These are phyloP conservation scores for Marchantia polymorpha DNA, from an alignment of 225 moss, liverwort and hornwort species.

Conservation along the genomic window DNA sequence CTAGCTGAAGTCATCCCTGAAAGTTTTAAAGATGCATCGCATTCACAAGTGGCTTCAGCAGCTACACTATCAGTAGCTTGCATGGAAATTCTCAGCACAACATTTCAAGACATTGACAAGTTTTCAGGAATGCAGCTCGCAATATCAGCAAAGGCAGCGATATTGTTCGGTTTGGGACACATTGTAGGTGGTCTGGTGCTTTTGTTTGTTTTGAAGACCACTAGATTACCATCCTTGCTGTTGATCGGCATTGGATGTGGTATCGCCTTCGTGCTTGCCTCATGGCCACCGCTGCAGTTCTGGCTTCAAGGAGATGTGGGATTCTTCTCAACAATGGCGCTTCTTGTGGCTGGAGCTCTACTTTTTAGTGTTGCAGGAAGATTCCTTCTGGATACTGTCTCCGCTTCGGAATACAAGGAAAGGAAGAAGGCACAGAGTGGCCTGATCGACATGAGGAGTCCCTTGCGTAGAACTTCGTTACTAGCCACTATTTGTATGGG, in stretches of 20 bases:
- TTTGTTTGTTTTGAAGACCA: constrained; percentile 44
- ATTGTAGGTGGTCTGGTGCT: constrained; percentile 56
- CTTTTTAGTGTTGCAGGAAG: constrained; percentile 33
- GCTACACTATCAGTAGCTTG: constrained; percentile 85
- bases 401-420: constrained; percentile 44
- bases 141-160: constrained; percentile 42
- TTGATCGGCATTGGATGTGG: constrained; percentile 82
- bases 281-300: constrained; percentile 80
- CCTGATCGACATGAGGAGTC: constrained; percentile 39
- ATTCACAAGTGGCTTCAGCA: constrained; percentile 84
- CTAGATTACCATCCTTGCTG: constrained; percentile 52
- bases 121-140: constrained; percentile 43
- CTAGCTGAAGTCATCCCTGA: constrained; percentile 96
- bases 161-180: constrained; percentile 65
- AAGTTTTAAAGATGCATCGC: constrained; percentile 85
- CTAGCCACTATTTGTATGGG: constrained; percentile 29
- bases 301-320: constrained; percentile 51
- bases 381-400: constrained; percentile 46
- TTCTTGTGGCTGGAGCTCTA: constrained; percentile 47
- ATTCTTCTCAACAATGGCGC: constrained; percentile 37
- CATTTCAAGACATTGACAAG: constrained; percentile 55
- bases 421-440: constrained; percentile 44
- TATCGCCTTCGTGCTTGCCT: constrained; percentile 61
- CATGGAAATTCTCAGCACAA: constrained; percentile 91
- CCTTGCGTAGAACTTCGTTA: constrained; percentile 27